phyloP scores from a whole-genome alignment of 1,284 basidiomycete genomes.

The Naganishia albida region DNA sequence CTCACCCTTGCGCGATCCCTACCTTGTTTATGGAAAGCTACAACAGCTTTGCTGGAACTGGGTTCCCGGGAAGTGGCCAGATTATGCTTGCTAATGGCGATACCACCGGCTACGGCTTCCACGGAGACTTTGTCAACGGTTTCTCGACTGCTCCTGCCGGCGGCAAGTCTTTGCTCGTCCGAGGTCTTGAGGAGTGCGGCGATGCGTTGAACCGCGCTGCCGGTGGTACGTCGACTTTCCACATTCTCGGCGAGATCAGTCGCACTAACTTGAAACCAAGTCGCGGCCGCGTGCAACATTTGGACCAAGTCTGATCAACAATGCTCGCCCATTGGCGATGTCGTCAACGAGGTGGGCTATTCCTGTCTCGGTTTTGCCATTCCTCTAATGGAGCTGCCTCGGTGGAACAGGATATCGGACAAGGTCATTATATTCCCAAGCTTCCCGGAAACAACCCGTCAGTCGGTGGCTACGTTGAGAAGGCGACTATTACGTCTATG shows the following conservation, averaged over 20 bases:
- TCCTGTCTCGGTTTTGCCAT: not conserved
- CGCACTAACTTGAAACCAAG: not conserved
- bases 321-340: conserved; percentile 14
- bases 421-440: conserved; percentile 14
- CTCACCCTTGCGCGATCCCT: conserved; percentile 16
- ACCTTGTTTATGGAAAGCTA: conserved; percentile 29
- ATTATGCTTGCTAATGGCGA: conserved; percentile 44
- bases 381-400: not conserved
- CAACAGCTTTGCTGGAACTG: conserved; percentile 24
- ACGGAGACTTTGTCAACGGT: conserved; percentile 42
- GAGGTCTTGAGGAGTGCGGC: conserved; percentile 22
- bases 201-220: conserved; percentile 17
- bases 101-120: conserved; percentile 47
- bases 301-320: conserved; percentile 21
- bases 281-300: conserved; percentile 11
- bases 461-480: conserved; percentile 12
- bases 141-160: conserved; percentile 27
- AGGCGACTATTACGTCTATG: conserved; percentile 3
- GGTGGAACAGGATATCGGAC: conserved; percentile 20
- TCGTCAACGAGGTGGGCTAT: conserved; percentile 16
- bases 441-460: conserved; percentile 31
- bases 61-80: conserved; percentile 13
- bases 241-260: not conserved
- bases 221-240: conserved; percentile 17
- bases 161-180: conserved; percentile 9